These are phyloP conservation scores for Exophiala oligosperma DNA, from an alignment of 2,329 filamentous ascomycete species.

Conservation along the genomic window DNA sequence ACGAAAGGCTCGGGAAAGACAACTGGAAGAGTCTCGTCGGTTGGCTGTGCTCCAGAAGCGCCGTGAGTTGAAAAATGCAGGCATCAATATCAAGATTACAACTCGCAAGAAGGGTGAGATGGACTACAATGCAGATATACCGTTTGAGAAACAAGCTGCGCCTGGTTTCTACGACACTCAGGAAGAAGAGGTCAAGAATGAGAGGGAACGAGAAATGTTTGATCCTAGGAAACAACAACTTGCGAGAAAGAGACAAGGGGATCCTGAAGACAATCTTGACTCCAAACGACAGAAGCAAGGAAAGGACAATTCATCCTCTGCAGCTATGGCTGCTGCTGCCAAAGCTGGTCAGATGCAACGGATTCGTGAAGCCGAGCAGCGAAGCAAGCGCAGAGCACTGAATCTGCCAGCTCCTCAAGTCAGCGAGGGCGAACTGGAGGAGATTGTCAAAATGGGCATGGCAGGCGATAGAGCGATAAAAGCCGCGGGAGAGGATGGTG, in stretches of 20 bases:
- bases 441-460: conserved; percentile 98
- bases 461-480: conserved; percentile 81
- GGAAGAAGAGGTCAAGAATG: conserved; percentile 79
- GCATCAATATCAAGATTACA: conserved; percentile 95
- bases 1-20: conserved; percentile 90
- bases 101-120: conserved; percentile 94
- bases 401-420: conserved; percentile 87
- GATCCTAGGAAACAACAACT: conserved; percentile 92
- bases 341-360: conserved; percentile 94
- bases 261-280: conserved; percentile 77
- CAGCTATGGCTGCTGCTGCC: conserved; percentile 79
- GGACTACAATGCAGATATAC: conserved; percentile 99
- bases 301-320: conserved; percentile 69
- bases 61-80: conserved; percentile 92
- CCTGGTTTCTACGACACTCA: conserved; percentile 90
- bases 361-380: conserved; percentile 93
- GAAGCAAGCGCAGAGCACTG: conserved; percentile 85
- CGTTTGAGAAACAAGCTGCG: conserved; percentile 89
- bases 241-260: conserved; percentile 89
- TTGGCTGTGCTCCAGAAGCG: conserved; percentile 91
- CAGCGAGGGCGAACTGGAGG: conserved; percentile 87
- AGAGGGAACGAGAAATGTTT: conserved; percentile 78
- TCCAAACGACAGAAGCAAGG: conserved; percentile 86
- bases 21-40: conserved; percentile 90
- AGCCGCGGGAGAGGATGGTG: conserved; percentile 75